These are phyloP conservation scores for Debaryomyces nepalensis DNA, from an alignment of 1,139 yeast genomes.

Conservation along the genomic window DNA sequence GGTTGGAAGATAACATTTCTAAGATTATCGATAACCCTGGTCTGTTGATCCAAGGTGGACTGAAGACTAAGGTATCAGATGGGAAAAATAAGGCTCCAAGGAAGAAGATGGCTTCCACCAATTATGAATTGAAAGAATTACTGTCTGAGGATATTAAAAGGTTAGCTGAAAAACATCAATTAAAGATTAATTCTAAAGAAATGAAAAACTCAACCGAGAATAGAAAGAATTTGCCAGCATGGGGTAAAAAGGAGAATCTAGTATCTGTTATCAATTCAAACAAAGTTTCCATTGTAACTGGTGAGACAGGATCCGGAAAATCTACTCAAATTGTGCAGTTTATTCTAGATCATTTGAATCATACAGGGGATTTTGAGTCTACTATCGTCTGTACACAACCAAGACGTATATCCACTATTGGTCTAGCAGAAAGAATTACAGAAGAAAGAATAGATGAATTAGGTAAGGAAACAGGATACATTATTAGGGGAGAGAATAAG, in stretches of 20 bases:
- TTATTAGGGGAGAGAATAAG: conserved; percentile 87
- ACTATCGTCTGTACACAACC: conserved; percentile 92
- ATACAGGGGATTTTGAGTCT: conserved; percentile 50
- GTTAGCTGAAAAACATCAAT: conserved; percentile 24
- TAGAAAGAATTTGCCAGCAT: conserved; percentile 77
- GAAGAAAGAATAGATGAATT: conserved; percentile 72
- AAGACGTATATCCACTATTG: conserved; percentile 92
- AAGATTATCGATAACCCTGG: conserved; percentile 75
- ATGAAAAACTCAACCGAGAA: conserved; percentile 28
- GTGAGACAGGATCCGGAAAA: conserved; percentile 97
- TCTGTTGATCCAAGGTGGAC: conserved; percentile 51
- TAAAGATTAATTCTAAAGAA: conserved; percentile 19
- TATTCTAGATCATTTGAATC: conserved; percentile 65
- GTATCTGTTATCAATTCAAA: conserved; percentile 58
- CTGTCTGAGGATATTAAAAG: conserved; percentile 11
- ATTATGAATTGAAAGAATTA: not conserved
- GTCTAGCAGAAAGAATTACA: conserved; percentile 90
- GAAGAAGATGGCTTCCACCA: not conserved
- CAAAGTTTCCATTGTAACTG: conserved; percentile 80
- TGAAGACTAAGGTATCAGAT: conserved; percentile 19
- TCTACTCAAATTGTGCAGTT: conserved; percentile 94
- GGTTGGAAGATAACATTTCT: conserved; percentile 69
- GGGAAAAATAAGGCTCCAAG: not conserved
- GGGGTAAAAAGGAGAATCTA: conserved; percentile 65
- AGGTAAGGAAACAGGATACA: conserved; percentile 86